Percentiles rank a stretch among this genome's conserved stretches.
These are phyloP conservation scores for Myxozyma melibiosi DNA, from an alignment of 805 yeast species.

Conservation along the genomic window DNA sequence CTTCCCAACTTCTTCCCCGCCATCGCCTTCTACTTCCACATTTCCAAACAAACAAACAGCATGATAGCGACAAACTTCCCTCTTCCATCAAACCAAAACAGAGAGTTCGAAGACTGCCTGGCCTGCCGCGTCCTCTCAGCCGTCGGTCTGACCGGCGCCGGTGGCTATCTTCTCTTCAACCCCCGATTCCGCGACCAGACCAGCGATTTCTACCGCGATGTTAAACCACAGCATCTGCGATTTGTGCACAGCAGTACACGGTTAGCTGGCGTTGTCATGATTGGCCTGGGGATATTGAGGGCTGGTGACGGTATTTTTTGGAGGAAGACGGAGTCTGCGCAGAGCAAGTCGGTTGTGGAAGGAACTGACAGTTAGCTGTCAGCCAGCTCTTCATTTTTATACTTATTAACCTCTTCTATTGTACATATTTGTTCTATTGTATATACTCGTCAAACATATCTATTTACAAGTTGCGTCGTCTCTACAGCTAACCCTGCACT, in stretches of 20 bases:
- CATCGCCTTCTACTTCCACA: no score
- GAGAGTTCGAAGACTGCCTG: constrained; percentile 25
- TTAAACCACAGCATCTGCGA: constrained; percentile 19
- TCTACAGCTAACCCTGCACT: neutral
- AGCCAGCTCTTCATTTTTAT: no score
- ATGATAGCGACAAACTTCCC: constrained; percentile 27
- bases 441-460: neutral
- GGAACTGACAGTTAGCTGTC: no score
- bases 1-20: no score
- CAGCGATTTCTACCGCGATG: constrained; percentile 30
- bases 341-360: neutral
- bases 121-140: constrained; percentile 23
- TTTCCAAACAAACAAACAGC: no score
- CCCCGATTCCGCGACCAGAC: constrained; percentile 17
- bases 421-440: neutral
- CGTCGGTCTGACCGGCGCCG: constrained; percentile 16
- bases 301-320: constrained; percentile 33
- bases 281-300: constrained; percentile 21
- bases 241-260: constrained; percentile 7
- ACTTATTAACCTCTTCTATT: neutral
- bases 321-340: constrained; percentile 22
- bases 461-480: neutral
- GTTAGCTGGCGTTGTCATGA: constrained; percentile 9
- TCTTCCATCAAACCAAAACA: constrained; percentile 13
- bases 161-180: constrained; percentile 22